These are phyloP conservation scores for Elasticomyces elasticus DNA, from an alignment of 495 filamentous ascomycete species.

Conservation along the genomic window DNA sequence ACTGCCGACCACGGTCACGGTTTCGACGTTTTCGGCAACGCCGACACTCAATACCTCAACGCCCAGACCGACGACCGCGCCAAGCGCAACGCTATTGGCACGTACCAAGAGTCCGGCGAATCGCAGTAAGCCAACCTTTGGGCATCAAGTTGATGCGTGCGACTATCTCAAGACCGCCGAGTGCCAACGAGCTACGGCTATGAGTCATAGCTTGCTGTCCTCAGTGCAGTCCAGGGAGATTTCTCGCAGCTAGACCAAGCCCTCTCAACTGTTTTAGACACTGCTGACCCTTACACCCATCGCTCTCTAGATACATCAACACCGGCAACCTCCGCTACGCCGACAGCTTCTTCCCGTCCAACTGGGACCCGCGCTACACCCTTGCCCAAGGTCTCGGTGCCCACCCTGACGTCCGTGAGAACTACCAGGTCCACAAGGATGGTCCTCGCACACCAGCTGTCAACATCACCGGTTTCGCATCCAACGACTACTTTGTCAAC, in stretches of 20 bases:
- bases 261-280: too few relatives aligned
- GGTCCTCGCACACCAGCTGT: constrained; percentile 44
- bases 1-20: constrained; percentile 72
- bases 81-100: constrained; percentile 59
- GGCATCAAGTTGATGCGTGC: too few relatives aligned
- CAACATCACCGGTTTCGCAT: constrained; percentile 28
- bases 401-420: constrained; percentile 57
- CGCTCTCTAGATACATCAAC: too few relatives aligned
- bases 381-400: constrained; percentile 54
- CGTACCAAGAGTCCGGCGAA: constrained; percentile 54
- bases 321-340: constrained; percentile 39
- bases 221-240: too few relatives aligned
- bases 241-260: too few relatives aligned
- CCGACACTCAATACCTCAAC: constrained; percentile 50
- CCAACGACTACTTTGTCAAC: constrained; percentile 46
- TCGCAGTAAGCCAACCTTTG: too few relatives aligned
- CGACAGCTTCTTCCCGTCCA: constrained; percentile 58
- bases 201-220: too few relatives aligned
- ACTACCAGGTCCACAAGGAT: constrained; percentile 43
- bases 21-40: constrained; percentile 52
- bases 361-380: constrained; percentile 69
- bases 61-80: constrained; percentile 48
- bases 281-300: too few relatives aligned
- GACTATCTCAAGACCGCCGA: too few relatives aligned
- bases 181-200: too few relatives aligned